Conservation (phyloP, 2,329 filamentous ascomycete species). For the Botrytis aclada region DNA sequence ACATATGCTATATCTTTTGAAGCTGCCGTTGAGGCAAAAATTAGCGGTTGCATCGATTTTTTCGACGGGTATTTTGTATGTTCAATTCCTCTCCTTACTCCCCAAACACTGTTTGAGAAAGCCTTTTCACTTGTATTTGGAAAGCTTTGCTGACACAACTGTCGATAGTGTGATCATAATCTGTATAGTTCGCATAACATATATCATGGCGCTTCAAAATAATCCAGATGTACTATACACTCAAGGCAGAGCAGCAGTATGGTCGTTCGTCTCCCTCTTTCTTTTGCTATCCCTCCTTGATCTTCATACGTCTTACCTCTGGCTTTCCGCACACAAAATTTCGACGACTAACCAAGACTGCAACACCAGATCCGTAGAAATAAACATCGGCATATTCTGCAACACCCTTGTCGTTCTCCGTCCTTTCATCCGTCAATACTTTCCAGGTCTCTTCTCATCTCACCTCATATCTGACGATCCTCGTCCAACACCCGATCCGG, state of each 20-base stretch:
- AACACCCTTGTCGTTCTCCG: background rate
- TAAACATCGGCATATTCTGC: background rate
- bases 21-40: background rate
- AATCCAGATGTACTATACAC: constrained; percentile 2
- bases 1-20: background rate
- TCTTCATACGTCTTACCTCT: background rate
- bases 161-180: background rate
- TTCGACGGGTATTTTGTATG: background rate
- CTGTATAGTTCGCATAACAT: constrained; percentile 1
- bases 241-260: constrained; percentile 3
- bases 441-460: background rate
- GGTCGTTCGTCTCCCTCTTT: background rate
- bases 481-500: background rate
- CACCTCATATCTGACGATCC: background rate
- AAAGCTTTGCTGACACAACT: background rate
- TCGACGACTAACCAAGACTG: background rate
- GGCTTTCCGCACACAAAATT: background rate
- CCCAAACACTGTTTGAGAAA: background rate
- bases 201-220: background rate
- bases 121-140: background rate
- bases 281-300: no score
- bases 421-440: background rate
- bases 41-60: background rate
- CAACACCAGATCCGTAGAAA: background rate
- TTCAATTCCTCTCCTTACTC: background rate